Conservation (phyloP, 2,329 filamentous ascomycete species). For the Calonectria pseudoturangicola region DNA sequence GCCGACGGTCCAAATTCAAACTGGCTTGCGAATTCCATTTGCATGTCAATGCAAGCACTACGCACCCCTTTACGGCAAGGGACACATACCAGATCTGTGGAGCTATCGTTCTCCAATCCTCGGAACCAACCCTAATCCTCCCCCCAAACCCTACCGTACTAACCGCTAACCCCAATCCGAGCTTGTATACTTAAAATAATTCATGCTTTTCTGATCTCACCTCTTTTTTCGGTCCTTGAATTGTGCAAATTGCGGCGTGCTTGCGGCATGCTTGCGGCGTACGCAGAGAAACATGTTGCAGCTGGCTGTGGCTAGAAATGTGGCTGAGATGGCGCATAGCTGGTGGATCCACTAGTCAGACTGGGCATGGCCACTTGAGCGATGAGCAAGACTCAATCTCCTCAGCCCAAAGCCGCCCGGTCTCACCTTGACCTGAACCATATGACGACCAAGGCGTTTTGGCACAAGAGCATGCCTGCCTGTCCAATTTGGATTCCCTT, state of each 20-base stretch:
- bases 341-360: neutral
- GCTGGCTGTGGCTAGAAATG: conserved; percentile 13
- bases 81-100: neutral
- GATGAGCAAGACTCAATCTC: neutral
- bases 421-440: conserved; percentile 21
- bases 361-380: conserved; percentile 8
- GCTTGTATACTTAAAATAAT: conserved; percentile 3
- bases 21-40: conserved; percentile 6
- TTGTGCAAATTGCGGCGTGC: neutral
- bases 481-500: conserved; percentile 3
- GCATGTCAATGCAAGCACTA: conserved; percentile 1
- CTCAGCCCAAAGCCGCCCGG: conserved; percentile 1
- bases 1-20: conserved; percentile 19
- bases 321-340: conserved; percentile 2
- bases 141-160: neutral
- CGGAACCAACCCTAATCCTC: conserved; percentile 17
- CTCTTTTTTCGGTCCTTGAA: neutral
- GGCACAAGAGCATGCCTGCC: conserved; percentile 5
- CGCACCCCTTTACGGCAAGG: conserved; percentile 5
- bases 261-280: neutral
- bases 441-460: conserved; percentile 10
- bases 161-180: conserved; percentile 1
- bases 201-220: neutral
- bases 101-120: conserved; percentile 1
- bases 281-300: neutral